A percentile compares a stretch with the other conserved stretches of the same genome.
These are phyloP conservation scores for Pseudonitzschia multiseries DNA, from an alignment of 108 stramenopile genomes.

Conservation along the genomic window DNA sequence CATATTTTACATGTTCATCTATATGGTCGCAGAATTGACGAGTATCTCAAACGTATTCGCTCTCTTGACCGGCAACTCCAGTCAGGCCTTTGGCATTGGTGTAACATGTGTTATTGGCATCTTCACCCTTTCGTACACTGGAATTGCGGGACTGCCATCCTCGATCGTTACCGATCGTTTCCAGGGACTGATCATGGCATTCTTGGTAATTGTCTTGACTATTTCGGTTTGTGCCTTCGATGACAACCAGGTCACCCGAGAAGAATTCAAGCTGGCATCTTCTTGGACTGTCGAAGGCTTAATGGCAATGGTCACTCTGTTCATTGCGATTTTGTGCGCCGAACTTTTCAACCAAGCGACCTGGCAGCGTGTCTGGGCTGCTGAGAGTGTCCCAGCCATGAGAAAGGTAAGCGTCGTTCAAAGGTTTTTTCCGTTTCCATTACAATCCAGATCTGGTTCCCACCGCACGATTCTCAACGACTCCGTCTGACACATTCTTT, in stretches of 20 bases:
- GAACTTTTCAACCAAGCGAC: conserved; percentile 78
- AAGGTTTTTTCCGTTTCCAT: neutral
- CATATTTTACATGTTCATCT: conserved; percentile 85
- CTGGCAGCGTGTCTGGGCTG: conserved; percentile 84
- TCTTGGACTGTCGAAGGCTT: conserved; percentile 68
- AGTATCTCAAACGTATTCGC: conserved; percentile 70
- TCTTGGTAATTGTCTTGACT: conserved; percentile 48
- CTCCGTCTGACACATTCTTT: neutral
- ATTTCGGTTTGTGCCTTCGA: conserved; percentile 52
- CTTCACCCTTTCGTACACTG: conserved; percentile 69
- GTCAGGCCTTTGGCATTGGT: conserved; percentile 17
- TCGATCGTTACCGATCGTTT: conserved; percentile 77
- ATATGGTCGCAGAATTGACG: conserved; percentile 74
- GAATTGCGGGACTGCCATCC: conserved; percentile 66
- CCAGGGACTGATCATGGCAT: conserved; percentile 64
- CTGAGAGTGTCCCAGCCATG: conserved; percentile 53
- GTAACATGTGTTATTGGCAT: conserved; percentile 56
- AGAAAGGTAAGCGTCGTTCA: conserved; percentile 17
- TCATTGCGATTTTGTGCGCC: conserved; percentile 66
- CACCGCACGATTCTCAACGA: neutral
- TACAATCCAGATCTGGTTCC: neutral
- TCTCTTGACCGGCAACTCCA: conserved; percentile 22
- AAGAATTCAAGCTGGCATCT: conserved; percentile 61
- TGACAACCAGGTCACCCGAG: conserved; percentile 52
- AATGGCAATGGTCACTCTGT: conserved; percentile 61